Conservation (phyloP, 2,329 filamentous ascomycete species). For the Trichoderma sp. region DNA sequence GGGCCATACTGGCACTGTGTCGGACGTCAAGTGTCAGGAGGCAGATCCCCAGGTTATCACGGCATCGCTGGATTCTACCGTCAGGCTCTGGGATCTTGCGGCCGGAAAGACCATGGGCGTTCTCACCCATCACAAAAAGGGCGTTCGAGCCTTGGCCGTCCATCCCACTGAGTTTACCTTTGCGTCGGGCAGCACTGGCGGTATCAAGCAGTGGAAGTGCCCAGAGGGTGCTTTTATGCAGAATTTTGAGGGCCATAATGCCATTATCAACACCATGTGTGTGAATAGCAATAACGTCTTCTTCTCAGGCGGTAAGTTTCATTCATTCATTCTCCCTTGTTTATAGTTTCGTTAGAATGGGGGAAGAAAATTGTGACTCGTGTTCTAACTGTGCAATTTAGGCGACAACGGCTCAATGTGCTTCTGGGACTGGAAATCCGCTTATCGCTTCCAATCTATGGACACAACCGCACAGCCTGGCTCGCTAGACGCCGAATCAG, state of each 20-base stretch:
- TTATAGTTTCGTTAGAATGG: not conserved
- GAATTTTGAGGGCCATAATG: constrained; percentile 94
- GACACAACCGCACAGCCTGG: constrained; percentile 94
- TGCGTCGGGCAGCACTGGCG: constrained; percentile 83
- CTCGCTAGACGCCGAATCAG: constrained; percentile 87
- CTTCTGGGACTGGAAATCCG: constrained; percentile 99
- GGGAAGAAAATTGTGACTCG: too few species aligned
- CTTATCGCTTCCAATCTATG: constrained; percentile 82
- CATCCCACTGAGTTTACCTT: constrained; percentile 97
- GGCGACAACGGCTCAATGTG: constrained; percentile 91
- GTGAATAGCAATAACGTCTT: constrained; percentile 95
- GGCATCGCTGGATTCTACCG: constrained; percentile 85
- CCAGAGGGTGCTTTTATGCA: constrained; percentile 98
- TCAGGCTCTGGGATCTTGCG: constrained; percentile 91
- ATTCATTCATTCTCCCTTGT: not conserved
- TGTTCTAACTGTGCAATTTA: constrained; percentile 21
- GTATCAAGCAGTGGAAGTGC: constrained; percentile 99
- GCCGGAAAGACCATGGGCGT: constrained; percentile 96
- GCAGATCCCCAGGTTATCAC: constrained; percentile 95
- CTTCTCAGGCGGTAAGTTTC: constrained; percentile 69
- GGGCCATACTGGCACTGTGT: constrained; percentile 87
- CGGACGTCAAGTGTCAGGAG: constrained; percentile 88
- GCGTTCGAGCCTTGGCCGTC: constrained; percentile 76
- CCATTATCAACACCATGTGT: constrained; percentile 90
- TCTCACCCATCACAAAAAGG: constrained; percentile 97